Evolutionary conservation across 371 early-diverging fungal species (phyloP).

Genomic region (Smittium culicis): DNA sequence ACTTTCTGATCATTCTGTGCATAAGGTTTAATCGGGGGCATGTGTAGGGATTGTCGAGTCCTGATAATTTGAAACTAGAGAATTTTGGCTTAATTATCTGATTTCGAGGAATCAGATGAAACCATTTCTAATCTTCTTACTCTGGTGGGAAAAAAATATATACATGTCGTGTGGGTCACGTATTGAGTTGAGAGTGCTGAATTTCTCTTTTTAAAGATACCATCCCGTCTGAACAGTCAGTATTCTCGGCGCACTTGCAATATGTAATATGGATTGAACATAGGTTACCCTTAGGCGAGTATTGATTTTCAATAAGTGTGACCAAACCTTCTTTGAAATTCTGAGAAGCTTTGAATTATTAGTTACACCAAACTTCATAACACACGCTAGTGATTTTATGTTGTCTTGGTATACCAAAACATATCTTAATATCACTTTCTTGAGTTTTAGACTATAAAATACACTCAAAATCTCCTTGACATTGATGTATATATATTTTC

Average conservation of each 20-base stretch:
- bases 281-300: background rate
- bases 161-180: slow-evolving; percentile 15
- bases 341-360: background rate
- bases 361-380: background rate
- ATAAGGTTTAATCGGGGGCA: slow-evolving; percentile 23
- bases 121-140: slow-evolving; percentile 10
- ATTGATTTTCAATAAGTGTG: background rate
- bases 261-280: background rate
- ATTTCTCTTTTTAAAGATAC: background rate
- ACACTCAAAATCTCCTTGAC: background rate
- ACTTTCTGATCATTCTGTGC: slow-evolving; percentile 18
- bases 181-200: background rate
- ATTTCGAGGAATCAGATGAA: slow-evolving; percentile 20
- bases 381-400: background rate
- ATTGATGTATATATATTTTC: background rate
- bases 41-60: slow-evolving; percentile 13
- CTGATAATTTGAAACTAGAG: slow-evolving; percentile 23
- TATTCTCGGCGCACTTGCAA: background rate
- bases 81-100: slow-evolving; percentile 17
- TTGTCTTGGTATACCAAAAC: background rate
- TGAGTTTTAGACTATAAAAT: background rate
- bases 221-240: background rate
- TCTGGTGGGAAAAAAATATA: slow-evolving; percentile 23
- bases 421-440: background rate
- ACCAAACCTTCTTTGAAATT: background rate